Conservation (phyloP, 1,284 basidiomycete genomes). For the Stygiomarasmius scandens region DNA sequence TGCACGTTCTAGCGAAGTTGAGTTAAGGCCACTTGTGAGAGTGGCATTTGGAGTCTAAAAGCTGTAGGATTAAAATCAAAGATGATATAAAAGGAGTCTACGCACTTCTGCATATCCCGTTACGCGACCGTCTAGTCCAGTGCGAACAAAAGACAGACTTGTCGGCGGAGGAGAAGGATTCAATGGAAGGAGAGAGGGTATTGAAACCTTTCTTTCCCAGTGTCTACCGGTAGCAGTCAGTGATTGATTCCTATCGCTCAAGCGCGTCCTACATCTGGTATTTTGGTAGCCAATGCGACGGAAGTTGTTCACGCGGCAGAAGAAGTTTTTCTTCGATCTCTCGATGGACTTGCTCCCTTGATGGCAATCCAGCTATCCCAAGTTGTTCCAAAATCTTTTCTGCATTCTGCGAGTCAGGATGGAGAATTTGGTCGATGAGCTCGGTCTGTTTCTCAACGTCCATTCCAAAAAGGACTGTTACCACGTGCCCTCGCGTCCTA, state of each 20-base stretch:
- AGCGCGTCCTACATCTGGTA: constrained; percentile 69
- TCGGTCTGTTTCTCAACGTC: constrained; percentile 31
- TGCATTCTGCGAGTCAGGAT: constrained; percentile 44
- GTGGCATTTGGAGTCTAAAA: constrained; percentile 54
- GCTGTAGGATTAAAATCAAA: constrained; percentile 1
- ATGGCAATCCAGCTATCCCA: constrained; percentile 57
- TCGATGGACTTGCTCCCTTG: constrained; percentile 57
- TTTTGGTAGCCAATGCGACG: constrained; percentile 69
- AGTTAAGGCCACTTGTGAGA: constrained; percentile 65
- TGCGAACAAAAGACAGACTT: constrained; percentile 72
- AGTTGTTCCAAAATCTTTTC: constrained; percentile 51
- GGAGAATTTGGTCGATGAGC: constrained; percentile 50
- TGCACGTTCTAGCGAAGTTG: constrained; percentile 82
- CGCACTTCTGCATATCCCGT: constrained; percentile 62
- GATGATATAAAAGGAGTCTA: background rate
- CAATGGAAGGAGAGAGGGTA: constrained; percentile 64
- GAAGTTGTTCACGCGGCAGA: constrained; percentile 63
- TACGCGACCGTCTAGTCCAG: constrained; percentile 80
- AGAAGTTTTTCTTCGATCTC: constrained; percentile 73
- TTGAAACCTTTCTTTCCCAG: constrained; percentile 65
- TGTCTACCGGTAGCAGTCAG: constrained; percentile 49
- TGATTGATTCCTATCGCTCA: constrained; percentile 13
- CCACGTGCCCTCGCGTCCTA: too few relatives aligned
- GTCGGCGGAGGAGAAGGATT: constrained; percentile 79
- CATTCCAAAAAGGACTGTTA: constrained; percentile 23